Evolutionary conservation across 208 protist genomes (phyloP), one percentile per base, ranked within the genome.

Genomic region (Phytomonas francai): DNA sequence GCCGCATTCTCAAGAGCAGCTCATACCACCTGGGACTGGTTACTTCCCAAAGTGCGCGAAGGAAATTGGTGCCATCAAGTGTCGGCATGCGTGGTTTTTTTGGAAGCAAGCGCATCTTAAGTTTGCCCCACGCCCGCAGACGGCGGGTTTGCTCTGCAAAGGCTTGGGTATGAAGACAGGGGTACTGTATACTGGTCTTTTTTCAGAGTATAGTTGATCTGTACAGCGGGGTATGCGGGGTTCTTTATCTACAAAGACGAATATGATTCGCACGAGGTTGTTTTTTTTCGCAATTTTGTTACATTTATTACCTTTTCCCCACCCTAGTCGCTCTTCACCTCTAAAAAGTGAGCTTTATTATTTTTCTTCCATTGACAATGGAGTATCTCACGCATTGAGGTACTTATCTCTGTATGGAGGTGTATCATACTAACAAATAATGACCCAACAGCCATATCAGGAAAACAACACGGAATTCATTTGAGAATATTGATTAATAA

Each of bases 131-230:
- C 72, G 68, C 58, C 66, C 83, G 22, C 89, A 92, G 71, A 74
- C 87, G 29, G 84, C 80, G 0, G 63, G 70, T 31, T 74, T 91
- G 62, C 79, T 95, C n/a, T 78, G 89, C 12, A 91, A 91, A 69
- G 89, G 87, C 12, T 73, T 95, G 59, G 89, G 87, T 28, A 95
- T 95, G 86, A 91, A 90, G 65, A 83, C 66, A 1, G 89, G 89
- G 28, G 71, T 87, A 11, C 62, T 95, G 11, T 95, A 95, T 49
- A 36, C 70, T 11, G 77, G 77, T 14, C 73, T 95, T n/a, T 95
- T 95, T 70, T 81, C 79, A 1, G 78, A 87, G 66, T 80, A 85
- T 58, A 54, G 19, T 22, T 74, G 64, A 19, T 75, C 64, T 58
- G 16, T 1, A 29, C 32, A 34, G 22, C 22, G 29, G 22, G 3